Base-by-base conservation (phyloP, 2,329 filamentous ascomycete genomes). In the Hymenoscyphus salicellus region DNA sequence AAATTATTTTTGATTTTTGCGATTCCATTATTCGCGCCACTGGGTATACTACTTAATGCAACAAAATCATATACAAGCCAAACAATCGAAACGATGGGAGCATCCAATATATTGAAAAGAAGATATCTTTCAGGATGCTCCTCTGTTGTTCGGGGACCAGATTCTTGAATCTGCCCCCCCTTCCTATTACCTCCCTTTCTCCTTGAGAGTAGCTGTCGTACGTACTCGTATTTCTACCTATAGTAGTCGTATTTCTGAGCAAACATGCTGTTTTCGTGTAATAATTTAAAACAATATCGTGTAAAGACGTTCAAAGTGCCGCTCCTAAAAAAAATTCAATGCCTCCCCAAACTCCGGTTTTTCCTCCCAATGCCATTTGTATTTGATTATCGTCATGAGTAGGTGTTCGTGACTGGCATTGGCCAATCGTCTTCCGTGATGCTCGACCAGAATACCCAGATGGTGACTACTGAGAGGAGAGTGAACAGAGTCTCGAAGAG, bases 361-460 rank as follows among this genome's bases (percentile, higher is more conserved):
- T 68, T 63, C 20, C 46, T 20, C 16, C 65, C 62, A 33, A 70
- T 69, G 55, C 62, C 55, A 55, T 23, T 52, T 65, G 36, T 17
- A 23, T 33, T 60, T 28, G n/a, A 62, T 66, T 63, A 60, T 62
- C n/a, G 55, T 75, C 67, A 75, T 66, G 74, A 62, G 62, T 75
- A 75, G 23, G 71, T 72, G 60, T 65, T 71, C 20, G 68, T 64
- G 36, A 72, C 78, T 38, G 82, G 80, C 78, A 84, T 84, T 20
- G 93, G 92, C 95, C 95, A 99, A 80, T 97, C 94, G 74, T 99
- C 95, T 79, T 99, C 95, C 17, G 95, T 99, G 73, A 99, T 99
- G 80, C 93, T 97, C 57, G 93, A 96, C 95, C 95, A 99, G 82
- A 99, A 99, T 64, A 91, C 78, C 93, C 95, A 99, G 69, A 97